phyloP scores from a whole-genome alignment of 768 basidiomycete species.

The Mycena kentingensis region DNA sequence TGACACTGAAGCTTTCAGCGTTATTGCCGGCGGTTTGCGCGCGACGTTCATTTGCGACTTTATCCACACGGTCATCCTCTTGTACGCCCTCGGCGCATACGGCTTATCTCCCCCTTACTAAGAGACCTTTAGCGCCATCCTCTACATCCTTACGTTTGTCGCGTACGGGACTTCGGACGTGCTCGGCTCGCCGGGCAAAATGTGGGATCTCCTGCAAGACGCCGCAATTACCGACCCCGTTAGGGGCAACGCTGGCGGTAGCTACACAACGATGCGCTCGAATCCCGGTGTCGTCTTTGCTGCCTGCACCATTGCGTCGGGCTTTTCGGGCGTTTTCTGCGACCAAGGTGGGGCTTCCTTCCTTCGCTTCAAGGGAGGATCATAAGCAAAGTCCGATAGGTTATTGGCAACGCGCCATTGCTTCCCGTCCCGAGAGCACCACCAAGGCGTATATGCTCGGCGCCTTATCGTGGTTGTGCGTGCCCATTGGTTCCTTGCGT shows the following conservation, averaged over 20 bases:
- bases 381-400: slow-evolving; percentile 23
- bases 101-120: slow-evolving; percentile 24
- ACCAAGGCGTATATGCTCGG: slow-evolving; percentile 46
- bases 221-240: slow-evolving; percentile 14
- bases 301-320: slow-evolving; percentile 23
- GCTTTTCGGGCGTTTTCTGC: slow-evolving; percentile 38
- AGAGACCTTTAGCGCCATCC: slow-evolving; percentile 31
- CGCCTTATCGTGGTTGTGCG: slow-evolving; percentile 41
- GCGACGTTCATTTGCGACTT: slow-evolving; percentile 28
- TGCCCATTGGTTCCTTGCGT: slow-evolving; percentile 16
- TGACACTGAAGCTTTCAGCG: not conserved
- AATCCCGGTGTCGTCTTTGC: slow-evolving; percentile 28
- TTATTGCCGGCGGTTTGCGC: slow-evolving; percentile 22
- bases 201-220: slow-evolving; percentile 15
- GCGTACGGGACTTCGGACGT: slow-evolving; percentile 6
- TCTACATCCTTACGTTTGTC: slow-evolving; percentile 25
- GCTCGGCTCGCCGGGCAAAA: not conserved
- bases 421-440: slow-evolving; percentile 35
- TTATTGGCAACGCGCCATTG: slow-evolving; percentile 45
- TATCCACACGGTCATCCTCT: slow-evolving; percentile 7
- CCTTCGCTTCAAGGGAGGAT: not conserved
- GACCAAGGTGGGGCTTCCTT: not conserved
- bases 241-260: slow-evolving; percentile 12
- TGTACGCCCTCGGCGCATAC: not conserved
- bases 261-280: slow-evolving; percentile 19